Percentiles rank a stretch among this genome's conserved stretches.
Conservation (phyloP, 768 basidiomycete genomes). For the Obba rivulosa region DNA sequence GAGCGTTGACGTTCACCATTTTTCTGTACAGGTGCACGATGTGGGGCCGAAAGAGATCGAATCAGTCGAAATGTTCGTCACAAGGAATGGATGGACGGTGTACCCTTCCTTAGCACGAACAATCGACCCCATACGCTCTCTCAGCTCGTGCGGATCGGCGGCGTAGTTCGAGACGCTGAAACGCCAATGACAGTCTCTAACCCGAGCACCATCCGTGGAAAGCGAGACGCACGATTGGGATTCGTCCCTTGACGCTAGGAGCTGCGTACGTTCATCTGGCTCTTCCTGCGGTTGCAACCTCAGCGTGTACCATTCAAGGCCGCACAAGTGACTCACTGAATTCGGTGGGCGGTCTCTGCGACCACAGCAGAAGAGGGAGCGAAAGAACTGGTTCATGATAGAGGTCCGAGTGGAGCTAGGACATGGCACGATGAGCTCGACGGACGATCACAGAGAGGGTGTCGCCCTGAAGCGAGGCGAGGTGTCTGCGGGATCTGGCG, state of each 20-base stretch:
- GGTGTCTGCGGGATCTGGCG: no score
- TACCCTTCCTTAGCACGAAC: constrained; percentile 61
- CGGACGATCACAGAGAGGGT: no score
- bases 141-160: constrained; percentile 44
- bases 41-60: not conserved
- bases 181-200: no score
- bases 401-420: no score
- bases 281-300: constrained; percentile 13
- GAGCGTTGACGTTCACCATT: constrained; percentile 66
- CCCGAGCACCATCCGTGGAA: not conserved
- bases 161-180: constrained; percentile 15
- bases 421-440: no score
- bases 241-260: constrained; percentile 26
- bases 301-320: no score
- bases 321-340: constrained; percentile 1
- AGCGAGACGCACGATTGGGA: constrained; percentile 20
- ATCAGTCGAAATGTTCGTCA: no score
- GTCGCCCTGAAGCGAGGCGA: no score
- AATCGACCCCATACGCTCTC: constrained; percentile 47
- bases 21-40: constrained; percentile 34
- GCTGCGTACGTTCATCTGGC: constrained; percentile 26
- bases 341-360: constrained; percentile 9
- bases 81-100: constrained; percentile 14
- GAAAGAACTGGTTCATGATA: no score
- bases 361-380: constrained; percentile 12